These are phyloP conservation scores for Echria macrotheca DNA, from an alignment of 495 filamentous ascomycete species.

Conservation along the genomic window DNA sequence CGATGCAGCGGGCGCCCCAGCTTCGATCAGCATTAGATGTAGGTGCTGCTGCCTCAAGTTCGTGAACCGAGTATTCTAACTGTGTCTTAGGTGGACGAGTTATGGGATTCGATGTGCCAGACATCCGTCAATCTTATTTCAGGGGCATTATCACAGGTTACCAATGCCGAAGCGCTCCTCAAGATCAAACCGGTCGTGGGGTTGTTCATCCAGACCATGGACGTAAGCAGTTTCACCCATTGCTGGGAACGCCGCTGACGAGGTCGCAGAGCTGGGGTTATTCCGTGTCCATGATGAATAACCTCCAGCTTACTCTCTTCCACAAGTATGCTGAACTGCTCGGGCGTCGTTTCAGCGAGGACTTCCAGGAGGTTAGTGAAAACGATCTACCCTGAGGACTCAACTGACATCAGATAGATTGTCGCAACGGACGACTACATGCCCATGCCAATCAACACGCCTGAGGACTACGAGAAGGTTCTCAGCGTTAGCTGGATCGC, in stretches of 20 bases:
- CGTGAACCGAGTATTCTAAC: slow-evolving; percentile 20
- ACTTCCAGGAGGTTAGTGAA: slow-evolving; percentile 83
- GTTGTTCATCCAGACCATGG: slow-evolving; percentile 96
- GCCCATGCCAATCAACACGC: slow-evolving; percentile 89
- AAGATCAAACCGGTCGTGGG: slow-evolving; percentile 90
- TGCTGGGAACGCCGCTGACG: slow-evolving; percentile 22
- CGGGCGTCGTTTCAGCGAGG: slow-evolving; percentile 81
- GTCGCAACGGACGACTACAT: slow-evolving; percentile 97
- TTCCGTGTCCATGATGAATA: slow-evolving; percentile 71
- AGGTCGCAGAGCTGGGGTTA: slow-evolving; percentile 73
- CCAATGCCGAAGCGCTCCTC: slow-evolving; percentile 76
- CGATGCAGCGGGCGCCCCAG: slow-evolving; percentile 77
- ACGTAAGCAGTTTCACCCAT: slow-evolving; percentile 44
- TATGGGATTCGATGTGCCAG: slow-evolving; percentile 98
- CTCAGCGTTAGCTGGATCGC: slow-evolving; percentile 90
- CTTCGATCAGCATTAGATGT: slow-evolving; percentile 82
- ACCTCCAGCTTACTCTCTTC: slow-evolving; percentile 79
- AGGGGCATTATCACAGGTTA: slow-evolving; percentile 67
- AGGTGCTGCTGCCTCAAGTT: slow-evolving; percentile 22
- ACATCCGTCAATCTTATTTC: slow-evolving; percentile 73
- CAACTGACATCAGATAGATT: slow-evolving; percentile 71
- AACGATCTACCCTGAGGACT: too few species aligned
- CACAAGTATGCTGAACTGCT: slow-evolving; percentile 90
- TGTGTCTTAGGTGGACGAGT: slow-evolving; percentile 69
- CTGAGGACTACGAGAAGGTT: slow-evolving; percentile 93